Evolutionary conservation across 2,329 filamentous ascomycete genomes (phyloP).

Genomic region (Botrytis fragariae): DNA sequence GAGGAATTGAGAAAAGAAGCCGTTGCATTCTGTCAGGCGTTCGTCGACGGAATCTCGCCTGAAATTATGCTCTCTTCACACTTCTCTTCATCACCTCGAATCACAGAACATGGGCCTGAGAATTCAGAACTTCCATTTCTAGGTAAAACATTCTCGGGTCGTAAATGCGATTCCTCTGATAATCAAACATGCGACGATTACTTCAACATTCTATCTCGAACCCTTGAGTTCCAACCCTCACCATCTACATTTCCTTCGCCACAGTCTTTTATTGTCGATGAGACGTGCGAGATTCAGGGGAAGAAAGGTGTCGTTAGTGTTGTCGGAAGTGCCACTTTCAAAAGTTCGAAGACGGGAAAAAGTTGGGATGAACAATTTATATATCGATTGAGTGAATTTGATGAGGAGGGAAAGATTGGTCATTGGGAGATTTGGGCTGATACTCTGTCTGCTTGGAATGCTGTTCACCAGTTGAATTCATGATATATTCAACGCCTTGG

Average conservation of each 20-base stretch:
- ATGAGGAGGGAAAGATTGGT: constrained; percentile 41
- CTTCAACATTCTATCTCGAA: constrained; percentile 39
- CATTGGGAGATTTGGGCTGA: constrained; percentile 47
- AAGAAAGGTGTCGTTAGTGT: constrained; percentile 39
- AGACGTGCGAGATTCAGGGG: constrained; percentile 21
- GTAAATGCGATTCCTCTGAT: background rate
- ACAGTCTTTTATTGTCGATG: constrained; percentile 38
- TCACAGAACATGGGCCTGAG: constrained; percentile 44
- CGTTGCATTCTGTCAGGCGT: constrained; percentile 18
- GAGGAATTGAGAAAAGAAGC: background rate
- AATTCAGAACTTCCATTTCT: constrained; percentile 42
- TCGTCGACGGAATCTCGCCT: constrained; percentile 6
- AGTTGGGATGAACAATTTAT: constrained; percentile 44
- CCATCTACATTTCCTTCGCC: constrained; percentile 12
- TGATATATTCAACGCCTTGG: background rate
- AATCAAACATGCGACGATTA: constrained; percentile 41
- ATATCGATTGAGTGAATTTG: constrained; percentile 43
- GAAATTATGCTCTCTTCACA: constrained; percentile 10
- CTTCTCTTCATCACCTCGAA: constrained; percentile 27
- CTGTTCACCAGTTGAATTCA: constrained; percentile 28
- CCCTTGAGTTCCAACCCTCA: constrained; percentile 27
- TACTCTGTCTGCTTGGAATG: constrained; percentile 44
- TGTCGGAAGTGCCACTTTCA: constrained; percentile 39
- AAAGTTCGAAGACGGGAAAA: constrained; percentile 42
- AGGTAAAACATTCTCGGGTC: constrained; percentile 39